These are phyloP conservation scores for Elsinoe australis DNA, from an alignment of 2,329 filamentous ascomycete species.

Conservation along the genomic window DNA sequence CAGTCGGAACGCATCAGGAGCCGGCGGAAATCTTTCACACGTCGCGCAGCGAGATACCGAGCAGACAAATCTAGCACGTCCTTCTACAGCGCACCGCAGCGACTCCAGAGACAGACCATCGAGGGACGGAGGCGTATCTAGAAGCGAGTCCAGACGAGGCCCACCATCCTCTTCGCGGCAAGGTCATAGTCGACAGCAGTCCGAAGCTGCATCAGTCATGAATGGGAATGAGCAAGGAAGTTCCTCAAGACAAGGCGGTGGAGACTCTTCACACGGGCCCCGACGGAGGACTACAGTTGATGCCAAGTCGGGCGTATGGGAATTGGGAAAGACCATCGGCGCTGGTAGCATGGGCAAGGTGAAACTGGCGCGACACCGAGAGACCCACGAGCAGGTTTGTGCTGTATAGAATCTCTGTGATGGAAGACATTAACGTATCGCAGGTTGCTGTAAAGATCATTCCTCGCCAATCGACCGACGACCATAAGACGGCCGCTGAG, in stretches of 20 bases:
- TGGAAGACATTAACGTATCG: background rate
- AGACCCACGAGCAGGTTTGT: constrained; percentile 78
- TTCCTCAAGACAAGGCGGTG: constrained; percentile 20
- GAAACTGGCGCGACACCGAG: constrained; percentile 84
- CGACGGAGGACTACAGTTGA: constrained; percentile 72
- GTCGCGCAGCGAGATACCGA: constrained; percentile 66
- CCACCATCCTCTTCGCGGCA: constrained; percentile 25
- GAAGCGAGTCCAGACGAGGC: constrained; percentile 49
- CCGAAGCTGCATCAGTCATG: constrained; percentile 32
- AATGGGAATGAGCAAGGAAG: constrained; percentile 24
- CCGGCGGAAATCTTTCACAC: constrained; percentile 37
- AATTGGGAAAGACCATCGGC: constrained; percentile 91
- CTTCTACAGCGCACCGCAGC: constrained; percentile 49
- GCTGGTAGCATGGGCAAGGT: constrained; percentile 99
- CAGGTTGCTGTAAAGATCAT: constrained; percentile 97
- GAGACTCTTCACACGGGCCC: constrained; percentile 16
- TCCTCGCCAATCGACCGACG: constrained; percentile 79
- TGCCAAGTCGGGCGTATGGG: constrained; percentile 85
- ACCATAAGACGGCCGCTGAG: constrained; percentile 63
- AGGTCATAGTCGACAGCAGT: constrained; percentile 39
- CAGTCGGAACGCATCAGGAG: constrained; percentile 35
- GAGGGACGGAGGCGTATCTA: constrained; percentile 30
- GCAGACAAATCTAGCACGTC: constrained; percentile 56
- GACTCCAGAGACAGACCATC: constrained; percentile 52
- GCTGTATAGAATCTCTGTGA: background rate